Conservation (phyloP, 1,139 yeast species). For the Ogataea hybrid region DNA sequence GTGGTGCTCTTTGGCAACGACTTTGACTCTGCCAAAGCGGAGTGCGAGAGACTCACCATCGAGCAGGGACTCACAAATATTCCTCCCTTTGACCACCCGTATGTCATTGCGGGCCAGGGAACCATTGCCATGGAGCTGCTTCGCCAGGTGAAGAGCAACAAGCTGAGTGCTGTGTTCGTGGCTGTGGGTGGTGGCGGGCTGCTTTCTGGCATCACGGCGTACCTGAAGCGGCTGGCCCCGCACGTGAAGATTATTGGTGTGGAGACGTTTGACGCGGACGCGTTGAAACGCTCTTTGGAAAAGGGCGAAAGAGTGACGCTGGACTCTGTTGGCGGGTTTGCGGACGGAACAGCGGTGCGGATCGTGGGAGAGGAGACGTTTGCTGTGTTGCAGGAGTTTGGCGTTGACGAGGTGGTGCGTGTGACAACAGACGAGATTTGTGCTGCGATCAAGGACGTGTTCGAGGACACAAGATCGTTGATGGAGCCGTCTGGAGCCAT, state of each 20-base stretch:
- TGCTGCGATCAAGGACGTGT: conserved; percentile 96
- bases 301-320: conserved; percentile 54
- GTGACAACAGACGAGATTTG: conserved; percentile 94
- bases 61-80: conserved; percentile 79
- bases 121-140: conserved; percentile 92
- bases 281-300: conserved; percentile 72
- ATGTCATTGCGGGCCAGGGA: conserved; percentile 99
- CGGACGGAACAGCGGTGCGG: conserved; percentile 99
- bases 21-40: conserved; percentile 88
- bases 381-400: conserved; percentile 63
- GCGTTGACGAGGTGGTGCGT: conserved; percentile 83
- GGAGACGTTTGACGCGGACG: conserved; percentile 94
- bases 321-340: conserved; percentile 86
- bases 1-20: conserved; percentile 93
- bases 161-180: conserved; percentile 82
- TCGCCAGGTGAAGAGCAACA: conserved; percentile 77
- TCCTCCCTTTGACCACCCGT: conserved; percentile 98
- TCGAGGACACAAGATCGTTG: conserved; percentile 91
- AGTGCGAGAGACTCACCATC: conserved; percentile 69
- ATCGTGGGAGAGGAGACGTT: conserved; percentile 89
- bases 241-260: conserved; percentile 95
- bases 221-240: conserved; percentile 94
- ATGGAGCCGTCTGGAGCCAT: conserved; percentile 98
- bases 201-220: conserved; percentile 86
- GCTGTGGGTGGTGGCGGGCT: conserved; percentile 99